Evolutionary conservation across 2,329 filamentous ascomycete species (phyloP), one percentile per base, ranked within the genome.

Genomic region (Zasmidium angulare): DNA sequence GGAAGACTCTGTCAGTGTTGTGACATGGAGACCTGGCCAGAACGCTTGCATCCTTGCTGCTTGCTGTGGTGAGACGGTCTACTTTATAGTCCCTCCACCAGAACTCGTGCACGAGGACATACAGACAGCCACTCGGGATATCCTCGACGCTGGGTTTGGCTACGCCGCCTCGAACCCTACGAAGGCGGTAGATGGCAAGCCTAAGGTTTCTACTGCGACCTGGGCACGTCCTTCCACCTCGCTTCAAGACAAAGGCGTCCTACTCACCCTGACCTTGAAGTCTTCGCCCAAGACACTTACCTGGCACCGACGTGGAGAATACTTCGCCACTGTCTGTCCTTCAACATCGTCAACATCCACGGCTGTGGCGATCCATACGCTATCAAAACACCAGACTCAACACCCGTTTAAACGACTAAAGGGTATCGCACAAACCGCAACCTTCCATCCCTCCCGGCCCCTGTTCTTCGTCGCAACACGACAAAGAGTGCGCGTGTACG

Each of bases 391-490:
- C 77, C 84, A 93, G 49, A 97, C 92, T 2, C 95, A 99, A 76
- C 88, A 95, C 65, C 96, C 95, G 23, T 98, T 99, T 86, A 89
- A 91, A 61, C 84, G 85, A 59, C 76, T 88, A 64, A 86, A 86
- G 70, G 86, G 86, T 60, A 87, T 91, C 50, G 91, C 93, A 1
- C 93, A 98, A 76, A 89, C 89, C 1, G 93, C 92, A 3, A 91
- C 93, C 67, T 99, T 99, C 83, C 96, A 99, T 75, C 95, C 95
- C 1, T 90, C 88, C 46, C 89, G 92, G 66, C 93, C 95, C 0
- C 86, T 96, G 52, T 93, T 99, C 79, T 98, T 98, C 72, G 91
- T 99, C 56, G 95, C 95, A 2, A 98, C 96, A 11, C 92, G 96
- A 76, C 90, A 93, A 68, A 89, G 89, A 59, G 93, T 99, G 71